Base-by-base conservation (phyloP, 1,284 basidiomycete species). In the Megacollybia platyphylla region DNA sequence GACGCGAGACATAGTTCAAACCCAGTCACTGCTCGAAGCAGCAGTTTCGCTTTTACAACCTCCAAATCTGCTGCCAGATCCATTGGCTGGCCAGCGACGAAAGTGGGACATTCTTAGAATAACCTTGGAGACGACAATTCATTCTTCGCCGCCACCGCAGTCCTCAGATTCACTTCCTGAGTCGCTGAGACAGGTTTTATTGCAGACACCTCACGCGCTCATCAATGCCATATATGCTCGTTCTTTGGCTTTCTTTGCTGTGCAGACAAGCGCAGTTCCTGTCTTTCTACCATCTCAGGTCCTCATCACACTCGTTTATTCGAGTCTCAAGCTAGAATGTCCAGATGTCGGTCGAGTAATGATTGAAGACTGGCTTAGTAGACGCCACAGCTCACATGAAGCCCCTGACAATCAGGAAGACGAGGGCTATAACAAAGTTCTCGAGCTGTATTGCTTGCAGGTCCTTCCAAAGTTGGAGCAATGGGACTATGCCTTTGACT, bases 41-140 rank as follows among this genome's bases (percentile, higher is more conserved):
- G 85, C 83, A 0, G 84, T 86, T 55, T 53, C 70, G 18, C 57
- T 83, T 30, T 50, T 86, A 13, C 57, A 64, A 7, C 66, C 79
- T 2, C 79, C 79, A 3, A 47, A 52, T 6, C 49, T 50, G 1
- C 46, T 52, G 0, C 61, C 63, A 26, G 75, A 79, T 52, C 44
- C 59, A 9, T 63, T 82, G 3, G 57, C 65, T 41, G 63, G 70
- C 9, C 67, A 76, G 47, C 70, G 83, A 11, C 66, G 78, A 41
- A 87, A 86, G 63, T 88, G 86, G 86, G 85, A 88, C 51, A 76
- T 88, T 42, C 73, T 88, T 4, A 71, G 85, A 17, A 79, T 88
- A 49, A 87, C 84, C 1, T 70, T 87, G 46, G 85, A 88, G 55
- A 76, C 79, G 0, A 85, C 79, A 0, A 60, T 84, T 26, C 84